Conservation (phyloP, 2,329 filamentous ascomycete genomes). For the Exophiala oligosperma region DNA sequence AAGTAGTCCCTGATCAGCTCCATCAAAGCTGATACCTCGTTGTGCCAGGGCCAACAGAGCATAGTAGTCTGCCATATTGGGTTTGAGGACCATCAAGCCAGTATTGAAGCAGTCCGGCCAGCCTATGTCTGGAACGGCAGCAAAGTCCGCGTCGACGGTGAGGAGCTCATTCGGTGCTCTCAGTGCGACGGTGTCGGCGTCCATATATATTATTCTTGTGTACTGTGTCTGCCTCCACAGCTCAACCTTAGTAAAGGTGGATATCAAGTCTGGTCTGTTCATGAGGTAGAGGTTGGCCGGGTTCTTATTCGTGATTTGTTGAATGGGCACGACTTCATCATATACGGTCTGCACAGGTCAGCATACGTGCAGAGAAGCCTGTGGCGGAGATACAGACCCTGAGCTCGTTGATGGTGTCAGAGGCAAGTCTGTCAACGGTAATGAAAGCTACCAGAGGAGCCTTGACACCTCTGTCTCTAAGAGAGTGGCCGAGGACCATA, state of each 20-base stretch:
- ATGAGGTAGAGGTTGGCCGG: conserved; percentile 87
- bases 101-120: conserved; percentile 99
- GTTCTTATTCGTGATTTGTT: conserved; percentile 72
- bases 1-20: conserved; percentile 90
- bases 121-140: conserved; percentile 87
- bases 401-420: conserved; percentile 74
- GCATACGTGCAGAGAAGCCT: conserved; percentile 25
- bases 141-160: conserved; percentile 60
- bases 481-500: conserved; percentile 87
- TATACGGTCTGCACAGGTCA: conserved; percentile 65
- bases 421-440: conserved; percentile 75
- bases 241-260: conserved; percentile 94
- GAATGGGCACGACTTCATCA: conserved; percentile 84
- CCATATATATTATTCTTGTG: conserved; percentile 88
- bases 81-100: conserved; percentile 90
- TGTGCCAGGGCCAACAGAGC: conserved; percentile 81
- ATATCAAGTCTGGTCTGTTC: conserved; percentile 85
- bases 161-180: conserved; percentile 93
- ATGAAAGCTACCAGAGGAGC: conserved; percentile 85
- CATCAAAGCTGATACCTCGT: conserved; percentile 89
- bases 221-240: conserved; percentile 92
- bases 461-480: conserved; percentile 83
- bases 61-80: conserved; percentile 84
- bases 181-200: conserved; percentile 89
- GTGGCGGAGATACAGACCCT: conserved; percentile 54